These are phyloP conservation scores for Ustilago bromivora DNA, from an alignment of 1,284 basidiomycete species.

Conservation along the genomic window DNA sequence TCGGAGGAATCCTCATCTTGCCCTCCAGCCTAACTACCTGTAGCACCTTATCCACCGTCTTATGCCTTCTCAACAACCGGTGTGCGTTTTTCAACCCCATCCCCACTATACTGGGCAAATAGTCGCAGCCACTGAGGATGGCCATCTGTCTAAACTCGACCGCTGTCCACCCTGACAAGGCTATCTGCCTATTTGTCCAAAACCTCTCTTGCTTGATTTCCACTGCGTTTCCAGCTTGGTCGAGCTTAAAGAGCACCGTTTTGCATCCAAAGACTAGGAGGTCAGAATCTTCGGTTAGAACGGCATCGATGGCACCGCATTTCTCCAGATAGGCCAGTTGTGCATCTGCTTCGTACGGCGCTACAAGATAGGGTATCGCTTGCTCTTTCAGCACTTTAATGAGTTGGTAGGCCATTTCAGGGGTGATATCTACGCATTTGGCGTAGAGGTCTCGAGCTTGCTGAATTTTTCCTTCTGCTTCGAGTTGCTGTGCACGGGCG, in stretches of 20 bases:
- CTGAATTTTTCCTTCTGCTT: conserved; percentile 80
- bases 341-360: conserved; percentile 98
- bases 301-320: conserved; percentile 84
- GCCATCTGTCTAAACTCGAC: conserved; percentile 92
- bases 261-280: conserved; percentile 95
- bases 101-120: conserved; percentile 73
- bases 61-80: conserved; percentile 82
- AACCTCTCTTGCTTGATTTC: conserved; percentile 84
- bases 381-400: conserved; percentile 79
- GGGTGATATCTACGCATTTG: conserved; percentile 94
- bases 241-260: conserved; percentile 71
- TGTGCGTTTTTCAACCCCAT: conserved; percentile 85
- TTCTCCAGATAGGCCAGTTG: conserved; percentile 94
- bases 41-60: conserved; percentile 88
- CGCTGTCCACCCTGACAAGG: conserved; percentile 88
- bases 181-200: conserved; percentile 79
- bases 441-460: conserved; percentile 89
- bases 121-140: conserved; percentile 97
- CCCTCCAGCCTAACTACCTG: conserved; percentile 84
- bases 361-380: conserved; percentile 80
- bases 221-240: conserved; percentile 76
- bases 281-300: conserved; percentile 98
- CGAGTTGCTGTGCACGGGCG: conserved; percentile 78
- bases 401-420: conserved; percentile 95
- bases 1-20: conserved; percentile 81